Base-by-base conservation (phyloP, 768 basidiomycete species). In the Guyanaporus albipodus region DNA sequence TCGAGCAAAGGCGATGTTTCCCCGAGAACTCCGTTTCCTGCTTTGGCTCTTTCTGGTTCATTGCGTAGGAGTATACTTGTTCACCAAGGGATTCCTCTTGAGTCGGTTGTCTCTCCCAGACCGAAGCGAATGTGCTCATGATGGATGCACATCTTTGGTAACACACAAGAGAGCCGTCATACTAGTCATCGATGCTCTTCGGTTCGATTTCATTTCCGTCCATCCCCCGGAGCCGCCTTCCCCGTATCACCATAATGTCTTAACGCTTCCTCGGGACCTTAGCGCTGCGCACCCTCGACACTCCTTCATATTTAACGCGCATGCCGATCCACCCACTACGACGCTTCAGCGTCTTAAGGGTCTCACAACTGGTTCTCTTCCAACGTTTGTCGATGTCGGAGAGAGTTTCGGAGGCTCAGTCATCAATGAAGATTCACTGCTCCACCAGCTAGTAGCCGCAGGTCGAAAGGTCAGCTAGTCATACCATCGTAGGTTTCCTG, bases 331-430 rank as follows among this genome's bases (percentile, higher is more conserved):
- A 0, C 96, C 96, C 0, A 99, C 96, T 0, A 82, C 91, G 0
- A 98, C 95, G 0, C 76, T 98, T 31, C 96, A 98, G 63, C 79
- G 96, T 2, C 83, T 99, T 55, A 99, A 99, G 59, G 96, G 85
- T 0, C 70, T 99, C 33, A 96, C 92, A 0, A 97, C 96, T 0
- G 96, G 95, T 8, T 93, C 92, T 0, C 70, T 99, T 8, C 94
- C 95, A 0, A 98, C 95, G 0, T 97, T 99, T 60, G 79, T 97
- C 32, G 95, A 98, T 60, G 76, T 88, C n/a, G 91, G 93, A 6
- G 82, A 81, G 33, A 97, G 91, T 61, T 96, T 98, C 68, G 92
- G 89, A 11, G 92, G 82, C 0, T 84, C 87, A 2, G 80, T 83
- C 0, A 87, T 96, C 32, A 73, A 73, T 6, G 96, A 99, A 67